Conservation (phyloP, 257 asterid species). For the Solanum gracilifrons region DNA sequence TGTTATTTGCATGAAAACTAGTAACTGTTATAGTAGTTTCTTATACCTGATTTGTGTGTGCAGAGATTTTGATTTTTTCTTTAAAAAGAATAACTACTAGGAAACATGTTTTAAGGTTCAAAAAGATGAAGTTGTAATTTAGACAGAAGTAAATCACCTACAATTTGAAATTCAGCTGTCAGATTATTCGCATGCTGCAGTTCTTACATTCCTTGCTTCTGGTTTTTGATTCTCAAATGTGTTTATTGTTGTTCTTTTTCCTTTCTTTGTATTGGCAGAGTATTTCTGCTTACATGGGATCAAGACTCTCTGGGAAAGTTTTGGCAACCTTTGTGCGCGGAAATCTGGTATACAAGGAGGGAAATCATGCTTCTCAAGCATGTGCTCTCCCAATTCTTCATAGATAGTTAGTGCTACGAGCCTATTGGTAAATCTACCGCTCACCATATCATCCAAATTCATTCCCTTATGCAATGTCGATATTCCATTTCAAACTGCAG, state of each 20-base stretch:
- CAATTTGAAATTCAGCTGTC: background rate
- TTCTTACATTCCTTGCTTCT: background rate
- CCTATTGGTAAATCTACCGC: background rate
- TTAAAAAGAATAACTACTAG: background rate
- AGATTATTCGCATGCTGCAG: background rate
- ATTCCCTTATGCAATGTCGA: background rate
- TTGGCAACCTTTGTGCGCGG: slow-evolving; percentile 71
- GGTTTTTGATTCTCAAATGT: background rate
- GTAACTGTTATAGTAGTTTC: background rate
- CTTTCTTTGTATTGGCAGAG: slow-evolving; percentile 32
- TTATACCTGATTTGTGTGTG: background rate
- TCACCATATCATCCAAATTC: background rate
- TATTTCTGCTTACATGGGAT: slow-evolving; percentile 81
- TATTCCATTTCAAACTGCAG: background rate
- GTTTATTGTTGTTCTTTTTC: background rate
- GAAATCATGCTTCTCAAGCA: slow-evolving; percentile 61
- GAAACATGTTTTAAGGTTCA: background rate
- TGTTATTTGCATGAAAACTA: background rate
- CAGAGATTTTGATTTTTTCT: background rate
- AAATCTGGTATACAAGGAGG: slow-evolving; percentile 57
- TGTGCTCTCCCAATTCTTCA: slow-evolving; percentile 69
- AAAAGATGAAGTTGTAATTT: background rate
- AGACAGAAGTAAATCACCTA: background rate
- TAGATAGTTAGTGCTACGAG: background rate
- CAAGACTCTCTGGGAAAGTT: slow-evolving; percentile 66